These are phyloP conservation scores for Aspergillus tanneri DNA, from an alignment of 2,329 filamentous ascomycete genomes.

Conservation along the genomic window DNA sequence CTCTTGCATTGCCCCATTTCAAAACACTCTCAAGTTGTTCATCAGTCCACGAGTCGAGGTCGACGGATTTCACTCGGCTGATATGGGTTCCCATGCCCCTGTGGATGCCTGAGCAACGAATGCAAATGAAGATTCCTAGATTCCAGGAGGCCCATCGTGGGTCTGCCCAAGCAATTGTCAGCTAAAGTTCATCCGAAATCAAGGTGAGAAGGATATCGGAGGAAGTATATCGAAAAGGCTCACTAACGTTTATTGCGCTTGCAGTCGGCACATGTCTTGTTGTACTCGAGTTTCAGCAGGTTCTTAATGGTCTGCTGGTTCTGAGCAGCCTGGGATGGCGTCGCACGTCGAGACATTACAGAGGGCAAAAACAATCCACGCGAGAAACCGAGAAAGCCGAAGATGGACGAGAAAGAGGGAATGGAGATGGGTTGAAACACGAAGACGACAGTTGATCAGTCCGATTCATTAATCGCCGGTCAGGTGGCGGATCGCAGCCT, in stretches of 20 bases:
- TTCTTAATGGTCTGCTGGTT: slow-evolving; percentile 94
- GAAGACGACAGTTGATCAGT: background rate
- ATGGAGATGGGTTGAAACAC: slow-evolving; percentile 12
- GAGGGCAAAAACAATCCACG: slow-evolving; percentile 9
- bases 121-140: slow-evolving; percentile 93
- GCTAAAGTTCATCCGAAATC: background rate
- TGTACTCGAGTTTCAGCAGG: slow-evolving; percentile 87
- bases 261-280: slow-evolving; percentile 97
- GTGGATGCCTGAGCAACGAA: slow-evolving; percentile 97
- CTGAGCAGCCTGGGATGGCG: slow-evolving; percentile 83
- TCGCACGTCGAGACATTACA: slow-evolving; percentile 53
- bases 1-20: slow-evolving; percentile 91
- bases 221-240: slow-evolving; percentile 3
- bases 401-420: slow-evolving; percentile 7
- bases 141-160: slow-evolving; percentile 99
- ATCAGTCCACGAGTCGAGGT: slow-evolving; percentile 97
- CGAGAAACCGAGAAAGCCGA: slow-evolving; percentile 12
- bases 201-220: background rate
- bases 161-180: slow-evolving; percentile 55
- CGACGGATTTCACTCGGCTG: slow-evolving; percentile 95
- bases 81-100: slow-evolving; percentile 99
- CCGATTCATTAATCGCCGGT: slow-evolving; percentile 2
- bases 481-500: slow-evolving; percentile 15
- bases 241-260: slow-evolving; percentile 93
- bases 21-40: slow-evolving; percentile 93